Conservation (phyloP, 495 filamentous ascomycete genomes). For the Hypoxylon subgilvum region DNA sequence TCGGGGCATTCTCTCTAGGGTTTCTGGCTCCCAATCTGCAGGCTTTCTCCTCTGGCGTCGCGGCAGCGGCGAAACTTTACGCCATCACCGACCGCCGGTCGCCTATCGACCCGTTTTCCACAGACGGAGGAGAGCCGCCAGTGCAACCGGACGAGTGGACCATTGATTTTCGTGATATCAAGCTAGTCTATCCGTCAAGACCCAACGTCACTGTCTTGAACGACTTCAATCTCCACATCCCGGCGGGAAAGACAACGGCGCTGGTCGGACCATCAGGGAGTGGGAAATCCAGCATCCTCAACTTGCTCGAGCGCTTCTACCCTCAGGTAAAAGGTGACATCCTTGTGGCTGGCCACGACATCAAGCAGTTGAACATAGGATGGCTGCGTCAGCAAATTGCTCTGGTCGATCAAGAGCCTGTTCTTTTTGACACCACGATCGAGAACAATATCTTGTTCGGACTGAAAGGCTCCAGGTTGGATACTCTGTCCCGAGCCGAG, state of each 20-base stretch:
- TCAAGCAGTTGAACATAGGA: conserved; percentile 52
- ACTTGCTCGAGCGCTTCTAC: conserved; percentile 82
- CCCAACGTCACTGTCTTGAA: conserved; percentile 55
- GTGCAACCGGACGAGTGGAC: conserved; percentile 48
- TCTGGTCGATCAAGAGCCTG: conserved; percentile 64
- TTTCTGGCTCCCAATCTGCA: no score
- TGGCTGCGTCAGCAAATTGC: conserved; percentile 61
- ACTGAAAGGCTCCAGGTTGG: conserved; percentile 16
- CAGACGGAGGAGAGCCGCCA: conserved; percentile 23
- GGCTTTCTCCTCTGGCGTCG: conserved; percentile 42
- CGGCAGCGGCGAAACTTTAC: conserved; percentile 43
- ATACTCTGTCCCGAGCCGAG: conserved; percentile 53
- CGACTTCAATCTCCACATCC: conserved; percentile 53
- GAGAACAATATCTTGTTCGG: conserved; percentile 61
- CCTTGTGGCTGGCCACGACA: conserved; percentile 50
- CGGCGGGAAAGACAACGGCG: conserved; percentile 75
- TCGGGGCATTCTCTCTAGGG: conserved; percentile 38
- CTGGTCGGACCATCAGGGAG: conserved; percentile 71
- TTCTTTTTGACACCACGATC: conserved; percentile 65
- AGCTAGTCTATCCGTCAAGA: conserved; percentile 65
- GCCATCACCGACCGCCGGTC: conserved; percentile 37
- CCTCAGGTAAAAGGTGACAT: conserved; percentile 59
- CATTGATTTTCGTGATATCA: conserved; percentile 54
- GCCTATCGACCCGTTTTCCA: conserved; percentile 57
- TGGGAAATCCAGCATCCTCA: conserved; percentile 75